Evolutionary conservation across 2,329 filamentous ascomycete genomes (phyloP), one percentile per base, ranked within the genome.

Genomic region (Botrytis byssoidea): DNA sequence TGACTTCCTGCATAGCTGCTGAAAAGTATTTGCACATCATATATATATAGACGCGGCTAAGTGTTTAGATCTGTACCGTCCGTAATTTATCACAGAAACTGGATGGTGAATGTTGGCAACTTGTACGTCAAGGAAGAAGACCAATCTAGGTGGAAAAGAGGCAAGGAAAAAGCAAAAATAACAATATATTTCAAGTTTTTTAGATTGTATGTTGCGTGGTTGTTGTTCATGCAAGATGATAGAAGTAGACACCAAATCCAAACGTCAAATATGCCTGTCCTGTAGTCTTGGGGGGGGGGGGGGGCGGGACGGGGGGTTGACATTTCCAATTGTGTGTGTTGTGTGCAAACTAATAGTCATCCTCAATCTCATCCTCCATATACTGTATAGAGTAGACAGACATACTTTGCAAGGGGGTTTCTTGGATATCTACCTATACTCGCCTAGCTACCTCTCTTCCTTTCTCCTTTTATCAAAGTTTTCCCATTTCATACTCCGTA

Each of bases 201-300:
- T 18, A 55, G 51, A 55, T 55, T 57, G 35, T 32, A 16, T 57
- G 48, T 57, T 68, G 16, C 25, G 35, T 68, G 22, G 18, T 68
- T 42, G 66, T 25, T 55, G 25, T 51, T 67, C 35, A 67, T 67
- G 65, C 65, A 67, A 67, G 46, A n/a, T 51, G 64, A 40, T 55
- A 29, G 25, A 55, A 29, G n/a, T 66, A 66, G 44, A 20, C n/a
- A 55, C 25, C 46, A 42, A 55, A 55, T 42, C 48, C 48, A n/a
- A n/a, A n/a, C 2, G n/a, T 32, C 46, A 42, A 55, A 55, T 42
- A 55, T 35, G 46, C 65, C 35, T 57, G 51, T 55, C 22, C 35
- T 18, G 48, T 18, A 22, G 65, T 68, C 48, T 68, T 18, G 25
- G 22, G 44, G 22, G 48, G 48, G 25, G 25, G 22, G 44, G 22